Evolutionary conservation across 2,329 filamentous ascomycete genomes (phyloP).

Genomic region (Xylariaceae sp.): DNA sequence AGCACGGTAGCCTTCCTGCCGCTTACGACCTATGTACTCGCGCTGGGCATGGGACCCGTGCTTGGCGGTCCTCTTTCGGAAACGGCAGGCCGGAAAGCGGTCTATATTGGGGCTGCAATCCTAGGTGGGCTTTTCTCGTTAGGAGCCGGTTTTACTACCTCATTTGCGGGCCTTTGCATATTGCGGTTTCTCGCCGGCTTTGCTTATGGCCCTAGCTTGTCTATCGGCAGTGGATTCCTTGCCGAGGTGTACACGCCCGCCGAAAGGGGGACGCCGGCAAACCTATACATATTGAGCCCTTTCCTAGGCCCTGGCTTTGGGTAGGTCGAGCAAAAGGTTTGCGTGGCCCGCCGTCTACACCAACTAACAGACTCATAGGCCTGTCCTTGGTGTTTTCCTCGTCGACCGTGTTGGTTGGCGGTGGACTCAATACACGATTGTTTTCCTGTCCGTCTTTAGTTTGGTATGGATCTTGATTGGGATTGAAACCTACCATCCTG

Average conservation of each 20-base stretch:
- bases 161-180: slow-evolving; percentile 48
- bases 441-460: slow-evolving; percentile 43
- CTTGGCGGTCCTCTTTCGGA: slow-evolving; percentile 58
- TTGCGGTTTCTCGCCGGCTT: slow-evolving; percentile 56
- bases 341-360: not conserved
- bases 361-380: slow-evolving; percentile 32
- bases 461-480: slow-evolving; percentile 38
- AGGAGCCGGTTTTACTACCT: slow-evolving; percentile 49
- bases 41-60: slow-evolving; percentile 57
- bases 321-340: slow-evolving; percentile 32
- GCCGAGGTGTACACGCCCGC: slow-evolving; percentile 45
- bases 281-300: slow-evolving; percentile 47
- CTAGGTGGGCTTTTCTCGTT: slow-evolving; percentile 53
- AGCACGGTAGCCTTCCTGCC: slow-evolving; percentile 55
- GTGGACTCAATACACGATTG: slow-evolving; percentile 50
- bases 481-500: slow-evolving; percentile 55
- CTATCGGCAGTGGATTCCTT: slow-evolving; percentile 48
- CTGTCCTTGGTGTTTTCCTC: slow-evolving; percentile 48
- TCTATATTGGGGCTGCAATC: slow-evolving; percentile 46
- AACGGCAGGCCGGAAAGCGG: slow-evolving; percentile 49
- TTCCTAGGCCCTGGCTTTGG: slow-evolving; percentile 51
- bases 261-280: slow-evolving; percentile 41
- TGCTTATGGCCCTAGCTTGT: slow-evolving; percentile 45
- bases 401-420: slow-evolving; percentile 45
- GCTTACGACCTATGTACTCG: slow-evolving; percentile 57